These are phyloP conservation scores for Passalora sequoiae DNA, from an alignment of 2,329 filamentous ascomycete genomes.

Conservation along the genomic window DNA sequence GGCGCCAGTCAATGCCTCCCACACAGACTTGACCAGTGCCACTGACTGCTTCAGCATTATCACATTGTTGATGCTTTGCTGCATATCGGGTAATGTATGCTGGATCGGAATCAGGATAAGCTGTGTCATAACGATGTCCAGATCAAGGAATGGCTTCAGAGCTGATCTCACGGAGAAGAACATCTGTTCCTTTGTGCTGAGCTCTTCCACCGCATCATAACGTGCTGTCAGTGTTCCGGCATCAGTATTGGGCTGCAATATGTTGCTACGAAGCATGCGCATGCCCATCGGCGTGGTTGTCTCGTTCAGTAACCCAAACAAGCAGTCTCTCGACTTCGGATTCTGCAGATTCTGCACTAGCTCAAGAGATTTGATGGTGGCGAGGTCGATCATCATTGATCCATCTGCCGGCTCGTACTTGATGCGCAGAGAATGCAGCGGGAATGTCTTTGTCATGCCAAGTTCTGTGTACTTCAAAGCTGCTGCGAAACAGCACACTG, in stretches of 20 bases:
- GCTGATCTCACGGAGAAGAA: slow-evolving; percentile 73
- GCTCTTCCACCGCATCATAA: slow-evolving; percentile 77
- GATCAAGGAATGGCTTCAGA: slow-evolving; percentile 69
- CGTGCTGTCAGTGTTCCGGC: slow-evolving; percentile 62
- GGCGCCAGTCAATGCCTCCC: slow-evolving; percentile 61
- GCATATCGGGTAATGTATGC: slow-evolving; percentile 61
- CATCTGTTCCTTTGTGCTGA: slow-evolving; percentile 77
- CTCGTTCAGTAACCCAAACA: slow-evolving; percentile 81
- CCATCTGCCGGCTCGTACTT: slow-evolving; percentile 83
- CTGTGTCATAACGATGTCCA: slow-evolving; percentile 75
- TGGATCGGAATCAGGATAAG: slow-evolving; percentile 71
- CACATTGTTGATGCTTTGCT: slow-evolving; percentile 79
- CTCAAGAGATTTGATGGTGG: slow-evolving; percentile 81
- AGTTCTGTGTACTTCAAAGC: slow-evolving; percentile 80
- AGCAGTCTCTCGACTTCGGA: slow-evolving; percentile 69
- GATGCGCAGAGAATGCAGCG: slow-evolving; percentile 75
- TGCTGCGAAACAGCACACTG: slow-evolving; percentile 77
- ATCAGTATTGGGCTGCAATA: slow-evolving; percentile 81
- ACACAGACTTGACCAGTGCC: slow-evolving; percentile 60
- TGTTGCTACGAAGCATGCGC: slow-evolving; percentile 74
- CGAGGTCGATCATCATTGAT: slow-evolving; percentile 91
- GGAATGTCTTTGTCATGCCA: slow-evolving; percentile 62
- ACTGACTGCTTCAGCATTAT: slow-evolving; percentile 83
- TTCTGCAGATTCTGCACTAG: slow-evolving; percentile 81
- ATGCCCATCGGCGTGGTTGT: slow-evolving; percentile 85